These are phyloP conservation scores for Zizania latifolia DNA, from an alignment of 176 grass and related monocot species.

Conservation along the genomic window DNA sequence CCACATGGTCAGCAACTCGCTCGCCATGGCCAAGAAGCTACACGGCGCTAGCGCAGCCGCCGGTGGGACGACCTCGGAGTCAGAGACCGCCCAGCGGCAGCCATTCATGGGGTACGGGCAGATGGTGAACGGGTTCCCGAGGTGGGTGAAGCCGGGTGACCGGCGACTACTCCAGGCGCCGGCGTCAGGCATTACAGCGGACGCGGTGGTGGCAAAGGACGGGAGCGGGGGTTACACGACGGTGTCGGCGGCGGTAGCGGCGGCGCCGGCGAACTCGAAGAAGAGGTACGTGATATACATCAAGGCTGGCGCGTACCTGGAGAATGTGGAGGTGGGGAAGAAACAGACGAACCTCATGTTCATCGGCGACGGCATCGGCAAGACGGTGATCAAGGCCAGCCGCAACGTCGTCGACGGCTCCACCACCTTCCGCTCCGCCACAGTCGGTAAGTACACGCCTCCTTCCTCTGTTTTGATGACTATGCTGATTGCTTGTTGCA, in stretches of 20 bases:
- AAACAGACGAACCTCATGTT: constrained; percentile 70
- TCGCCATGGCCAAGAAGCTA: constrained; percentile 76
- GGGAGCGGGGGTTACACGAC: constrained; percentile 65
- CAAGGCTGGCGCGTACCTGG: constrained; percentile 79
- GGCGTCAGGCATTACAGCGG: background rate
- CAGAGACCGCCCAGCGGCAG: background rate
- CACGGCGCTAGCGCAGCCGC: background rate
- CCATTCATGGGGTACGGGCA: constrained; percentile 63
- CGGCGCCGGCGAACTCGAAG: constrained; percentile 47
- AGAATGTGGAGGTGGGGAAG: constrained; percentile 85
- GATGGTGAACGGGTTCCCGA: constrained; percentile 52
- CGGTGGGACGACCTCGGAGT: background rate
- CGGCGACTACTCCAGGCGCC: constrained; percentile 62
- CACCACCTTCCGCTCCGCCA: constrained; percentile 91
- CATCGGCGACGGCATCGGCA: constrained; percentile 82
- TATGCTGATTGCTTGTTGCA: background rate
- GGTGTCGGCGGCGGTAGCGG: constrained; percentile 58
- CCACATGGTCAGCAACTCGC: constrained; percentile 72
- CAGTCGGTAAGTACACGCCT: constrained; percentile 48
- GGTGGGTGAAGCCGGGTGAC: constrained; percentile 49
- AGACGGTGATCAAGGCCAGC: constrained; percentile 89
- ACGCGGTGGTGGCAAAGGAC: constrained; percentile 66
- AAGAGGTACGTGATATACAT: constrained; percentile 76
- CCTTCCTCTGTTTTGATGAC: background rate
- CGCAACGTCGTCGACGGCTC: constrained; percentile 77